Evolutionary conservation across 202 grass and related monocot genomes (phyloP).

Genomic region (Schoenoplectus triqueter): DNA sequence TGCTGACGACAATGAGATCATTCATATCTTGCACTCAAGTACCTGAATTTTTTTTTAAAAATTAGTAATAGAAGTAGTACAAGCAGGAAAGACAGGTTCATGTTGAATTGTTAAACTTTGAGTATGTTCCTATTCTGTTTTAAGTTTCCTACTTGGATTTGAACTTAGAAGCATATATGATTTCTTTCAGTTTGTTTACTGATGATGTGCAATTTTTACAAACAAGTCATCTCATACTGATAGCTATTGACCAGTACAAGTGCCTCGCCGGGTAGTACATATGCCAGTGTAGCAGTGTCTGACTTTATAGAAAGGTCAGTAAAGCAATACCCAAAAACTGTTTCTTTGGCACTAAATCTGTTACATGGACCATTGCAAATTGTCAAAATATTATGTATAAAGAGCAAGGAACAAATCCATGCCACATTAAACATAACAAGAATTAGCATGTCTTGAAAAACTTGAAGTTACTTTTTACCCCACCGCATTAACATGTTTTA

Average conservation of each 20-base stretch:
- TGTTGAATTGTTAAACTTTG: neutral
- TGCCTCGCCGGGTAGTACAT: neutral
- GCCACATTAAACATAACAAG: neutral
- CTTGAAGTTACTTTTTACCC: neutral
- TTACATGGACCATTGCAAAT: neutral
- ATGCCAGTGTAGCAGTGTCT: too few relatives aligned
- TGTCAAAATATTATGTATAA: neutral
- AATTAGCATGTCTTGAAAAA: neutral
- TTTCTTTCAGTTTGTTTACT: neutral
- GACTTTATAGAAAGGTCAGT: too few relatives aligned
- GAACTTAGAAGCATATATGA: neutral
- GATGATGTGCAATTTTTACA: neutral
- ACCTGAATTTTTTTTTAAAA: neutral
- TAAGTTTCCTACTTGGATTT: neutral
- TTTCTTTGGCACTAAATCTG: too few relatives aligned
- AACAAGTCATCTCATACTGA: neutral
- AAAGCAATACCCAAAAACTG: too few relatives aligned
- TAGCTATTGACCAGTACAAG: neutral
- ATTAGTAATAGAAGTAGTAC: neutral
- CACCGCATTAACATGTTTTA: neutral
- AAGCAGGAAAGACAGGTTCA: too few relatives aligned
- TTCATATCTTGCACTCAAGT: slow-evolving; percentile 2
- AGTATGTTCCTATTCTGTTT: neutral
- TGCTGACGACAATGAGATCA: slow-evolving; percentile 5
- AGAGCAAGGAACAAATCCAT: neutral